These are phyloP conservation scores for Metschnikowia gruessii DNA, from an alignment of 805 yeast species.

Conservation along the genomic window DNA sequence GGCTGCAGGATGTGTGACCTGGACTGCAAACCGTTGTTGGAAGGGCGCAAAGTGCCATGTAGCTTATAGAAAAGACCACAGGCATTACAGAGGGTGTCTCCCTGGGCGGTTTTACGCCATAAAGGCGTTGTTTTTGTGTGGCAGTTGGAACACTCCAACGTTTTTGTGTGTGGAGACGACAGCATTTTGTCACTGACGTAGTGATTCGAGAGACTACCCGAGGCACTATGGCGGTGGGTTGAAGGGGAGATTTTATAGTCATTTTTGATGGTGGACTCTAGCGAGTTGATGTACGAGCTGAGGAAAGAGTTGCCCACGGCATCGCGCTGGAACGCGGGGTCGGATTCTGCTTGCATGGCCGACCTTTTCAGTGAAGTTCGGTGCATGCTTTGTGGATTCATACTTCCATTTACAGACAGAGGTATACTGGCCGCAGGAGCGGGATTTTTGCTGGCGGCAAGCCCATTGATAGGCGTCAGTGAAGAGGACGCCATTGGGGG, in stretches of 20 bases:
- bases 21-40: conserved; percentile 21
- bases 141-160: conserved; percentile 41
- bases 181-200: conserved; percentile 13
- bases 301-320: conserved; percentile 25
- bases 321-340: not conserved
- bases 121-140: conserved; percentile 44
- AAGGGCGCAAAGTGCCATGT: conserved; percentile 45
- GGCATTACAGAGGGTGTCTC: conserved; percentile 44
- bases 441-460: not conserved
- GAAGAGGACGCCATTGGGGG: not conserved
- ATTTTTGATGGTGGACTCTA: conserved; percentile 35
- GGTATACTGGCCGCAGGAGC: not conserved
- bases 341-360: not conserved
- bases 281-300: conserved; percentile 38
- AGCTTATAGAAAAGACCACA: conserved; percentile 45
- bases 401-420: not conserved
- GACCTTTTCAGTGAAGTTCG: not conserved
- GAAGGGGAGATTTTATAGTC: conserved; percentile 20
- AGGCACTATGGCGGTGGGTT: conserved; percentile 11
- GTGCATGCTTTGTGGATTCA: not conserved
- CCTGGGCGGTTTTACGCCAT: conserved; percentile 43
- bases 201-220: conserved; percentile 6
- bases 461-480: not conserved
- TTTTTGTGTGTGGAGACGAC: conserved; percentile 16
- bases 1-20: conserved; percentile 1